Base-by-base conservation (phyloP, 2,329 filamentous ascomycete species). In the Dactylellina cionopaga region DNA sequence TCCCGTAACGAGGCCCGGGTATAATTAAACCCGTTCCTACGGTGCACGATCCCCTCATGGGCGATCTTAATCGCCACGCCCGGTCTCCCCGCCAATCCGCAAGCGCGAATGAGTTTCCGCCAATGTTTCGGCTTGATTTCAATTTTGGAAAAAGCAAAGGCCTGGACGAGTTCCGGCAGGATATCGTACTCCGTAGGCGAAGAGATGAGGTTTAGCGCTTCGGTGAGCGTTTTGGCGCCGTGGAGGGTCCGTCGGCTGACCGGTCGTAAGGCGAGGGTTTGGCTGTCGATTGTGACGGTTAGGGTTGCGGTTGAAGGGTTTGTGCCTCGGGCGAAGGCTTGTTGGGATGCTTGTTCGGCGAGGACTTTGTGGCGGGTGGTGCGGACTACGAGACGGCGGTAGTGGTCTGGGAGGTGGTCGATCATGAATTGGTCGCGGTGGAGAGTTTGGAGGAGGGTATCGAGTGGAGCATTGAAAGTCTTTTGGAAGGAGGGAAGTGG, bases 341-440 rank as follows among this genome's bases (percentile, higher is more conserved):
- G 59, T 43, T 58, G 71, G 35, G 73, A 10, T 3, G 76, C 74
- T 43, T 78, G 68, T 9, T 69, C 27, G 27, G 52, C 33, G 49
- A 78, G 75, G 55, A 74, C 41, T 22, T 49, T 33, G 49, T 82
- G 80, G 78, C 83, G 81, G 73, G 82, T 83, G 11, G 77, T 74
- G 68, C 82, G 80, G 80, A 83, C 84, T 75, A 90, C 80, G 69
- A 85, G 82, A 75, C 84, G 81, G 76, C 82, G 84, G 80, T 89
- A 85, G 54, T 80, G 79, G 25, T 78, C 65, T 19, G 84, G 82
- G 25, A 91, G 85, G 77, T 87, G 85, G 29, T 83, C 80, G n/a
- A 88, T 88, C 41, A 90, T 80, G 78, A 90, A 85, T 78, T 88
- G 83, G 75, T 85, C 85, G 46, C 83, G 80, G 74, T 88, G 86